Conservation (phyloP, 2,329 filamentous ascomycete genomes). For the Botrytis galanthina region DNA sequence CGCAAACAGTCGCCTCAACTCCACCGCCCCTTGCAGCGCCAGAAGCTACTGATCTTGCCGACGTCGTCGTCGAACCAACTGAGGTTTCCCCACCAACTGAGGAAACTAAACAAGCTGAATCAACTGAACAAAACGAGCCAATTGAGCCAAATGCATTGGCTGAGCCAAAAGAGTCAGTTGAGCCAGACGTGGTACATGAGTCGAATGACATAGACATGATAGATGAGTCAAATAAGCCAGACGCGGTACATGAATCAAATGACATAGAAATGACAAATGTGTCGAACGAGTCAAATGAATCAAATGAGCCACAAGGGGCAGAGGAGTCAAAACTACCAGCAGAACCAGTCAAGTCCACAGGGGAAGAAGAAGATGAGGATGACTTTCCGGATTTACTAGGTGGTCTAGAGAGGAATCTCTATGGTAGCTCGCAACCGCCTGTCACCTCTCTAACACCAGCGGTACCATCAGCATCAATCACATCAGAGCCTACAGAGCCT, state of each 20-base stretch:
- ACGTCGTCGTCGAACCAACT: neutral
- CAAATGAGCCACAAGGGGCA: neutral
- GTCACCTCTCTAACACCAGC: neutral
- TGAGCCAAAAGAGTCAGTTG: neutral
- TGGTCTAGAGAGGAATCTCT: constrained; percentile 33
- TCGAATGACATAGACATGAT: neutral
- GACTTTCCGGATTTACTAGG: constrained; percentile 35
- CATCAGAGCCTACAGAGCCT: neutral
- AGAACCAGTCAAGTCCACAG: neutral
- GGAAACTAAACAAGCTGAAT: neutral
- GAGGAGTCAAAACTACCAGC: neutral
- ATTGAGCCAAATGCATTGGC: neutral
- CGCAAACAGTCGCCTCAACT: neutral
- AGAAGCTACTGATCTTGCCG: neutral
- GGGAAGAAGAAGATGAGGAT: constrained; percentile 29
- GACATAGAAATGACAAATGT: neutral
- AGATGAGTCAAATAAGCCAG: neutral
- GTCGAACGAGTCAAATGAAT: neutral
- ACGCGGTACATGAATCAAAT: neutral
- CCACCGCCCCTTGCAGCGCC: neutral
- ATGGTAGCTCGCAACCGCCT: constrained; percentile 3
- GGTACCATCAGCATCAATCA: too few relatives aligned
- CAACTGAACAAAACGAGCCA: neutral
- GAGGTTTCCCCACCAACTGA: neutral
- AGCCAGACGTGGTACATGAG: neutral